Evolutionary conservation across 352 stramenopile species (phyloP).

Genomic region (Globisporangium canariense): DNA sequence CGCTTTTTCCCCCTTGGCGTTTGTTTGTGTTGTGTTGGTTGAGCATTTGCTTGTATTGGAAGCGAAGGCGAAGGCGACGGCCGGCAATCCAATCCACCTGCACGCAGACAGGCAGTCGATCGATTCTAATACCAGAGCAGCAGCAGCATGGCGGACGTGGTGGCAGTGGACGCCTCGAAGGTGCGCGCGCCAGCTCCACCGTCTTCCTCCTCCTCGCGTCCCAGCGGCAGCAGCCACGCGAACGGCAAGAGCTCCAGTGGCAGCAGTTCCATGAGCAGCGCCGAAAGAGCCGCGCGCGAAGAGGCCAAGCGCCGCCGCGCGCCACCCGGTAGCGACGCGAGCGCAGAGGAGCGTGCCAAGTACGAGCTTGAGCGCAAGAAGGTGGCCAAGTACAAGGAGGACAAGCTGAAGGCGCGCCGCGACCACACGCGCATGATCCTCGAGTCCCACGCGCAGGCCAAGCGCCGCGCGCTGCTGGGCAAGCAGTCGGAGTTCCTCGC

Average conservation of each 20-base stretch:
- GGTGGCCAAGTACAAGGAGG: conserved; percentile 87
- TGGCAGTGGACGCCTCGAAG: conserved; percentile 1
- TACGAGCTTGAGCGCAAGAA: conserved; percentile 87
- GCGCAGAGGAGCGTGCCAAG: conserved; percentile 63
- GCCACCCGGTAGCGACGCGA: conserved; percentile 50
- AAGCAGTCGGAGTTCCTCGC: conserved; percentile 84
- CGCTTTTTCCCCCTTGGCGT: not conserved
- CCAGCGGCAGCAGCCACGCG: conserved; percentile 8
- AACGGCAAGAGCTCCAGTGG: conserved; percentile 20
- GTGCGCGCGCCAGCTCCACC: conserved; percentile 16
- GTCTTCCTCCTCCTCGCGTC: conserved; percentile 11
- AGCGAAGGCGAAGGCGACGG: not conserved
- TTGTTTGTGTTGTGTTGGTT: not conserved
- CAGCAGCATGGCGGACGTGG: conserved; percentile 28
- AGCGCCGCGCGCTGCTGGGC: conserved; percentile 70
- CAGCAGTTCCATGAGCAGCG: conserved; percentile 10
- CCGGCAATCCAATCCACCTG: not conserved
- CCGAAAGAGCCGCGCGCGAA: conserved; percentile 22
- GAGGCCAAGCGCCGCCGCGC: conserved; percentile 40
- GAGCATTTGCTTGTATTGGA: not conserved
- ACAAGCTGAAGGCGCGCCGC: conserved; percentile 82
- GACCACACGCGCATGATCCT: conserved; percentile 88
- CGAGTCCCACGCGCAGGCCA: conserved; percentile 81
- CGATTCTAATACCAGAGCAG: not conserved
- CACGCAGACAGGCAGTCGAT: not conserved